phyloP scores from a whole-genome alignment of 192 early-diverging fungal genomes.

The Coemansia sp. region DNA sequence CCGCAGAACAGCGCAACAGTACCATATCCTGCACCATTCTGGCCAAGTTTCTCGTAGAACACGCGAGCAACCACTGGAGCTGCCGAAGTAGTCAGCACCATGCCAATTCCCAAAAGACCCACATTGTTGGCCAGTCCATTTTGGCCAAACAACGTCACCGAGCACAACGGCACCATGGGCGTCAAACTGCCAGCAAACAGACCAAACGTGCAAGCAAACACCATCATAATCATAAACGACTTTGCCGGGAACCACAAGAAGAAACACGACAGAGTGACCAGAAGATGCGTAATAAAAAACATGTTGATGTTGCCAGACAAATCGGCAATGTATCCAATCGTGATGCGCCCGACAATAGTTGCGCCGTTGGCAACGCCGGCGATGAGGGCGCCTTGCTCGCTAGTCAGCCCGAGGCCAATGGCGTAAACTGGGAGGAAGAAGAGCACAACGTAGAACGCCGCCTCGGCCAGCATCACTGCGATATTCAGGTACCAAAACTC shows the following conservation, averaged over 20 bases:
- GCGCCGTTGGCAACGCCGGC: constrained; percentile 65
- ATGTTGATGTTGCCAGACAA: constrained; percentile 54
- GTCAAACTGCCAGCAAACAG: constrained; percentile 53
- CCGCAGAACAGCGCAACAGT: constrained; percentile 52
- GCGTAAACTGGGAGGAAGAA: constrained; percentile 55
- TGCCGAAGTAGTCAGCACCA: constrained; percentile 50
- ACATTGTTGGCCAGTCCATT: constrained; percentile 52
- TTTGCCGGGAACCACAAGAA: constrained; percentile 55
- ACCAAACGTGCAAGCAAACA: constrained; percentile 51
- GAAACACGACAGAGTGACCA: constrained; percentile 50
- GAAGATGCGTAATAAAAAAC: constrained; percentile 49
- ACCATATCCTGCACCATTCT: constrained; percentile 48
- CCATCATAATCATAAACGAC: constrained; percentile 50
- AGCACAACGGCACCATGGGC: constrained; percentile 51
- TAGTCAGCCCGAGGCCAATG: constrained; percentile 58
- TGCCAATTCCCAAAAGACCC: constrained; percentile 48
- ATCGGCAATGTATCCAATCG: constrained; percentile 65
- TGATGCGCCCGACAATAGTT: constrained; percentile 60
- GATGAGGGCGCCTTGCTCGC: constrained; percentile 60
- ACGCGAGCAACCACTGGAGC: constrained; percentile 48
- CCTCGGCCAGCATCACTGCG: constrained; percentile 53
- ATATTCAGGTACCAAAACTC: constrained; percentile 55
- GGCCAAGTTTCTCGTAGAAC: constrained; percentile 49
- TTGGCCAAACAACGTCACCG: constrained; percentile 54
- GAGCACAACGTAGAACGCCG: constrained; percentile 50